A percentile compares a stretch with the other conserved stretches of the same genome.
Conservation (phyloP, 2,329 filamentous ascomycete species). For the Fusarium floridanum region DNA sequence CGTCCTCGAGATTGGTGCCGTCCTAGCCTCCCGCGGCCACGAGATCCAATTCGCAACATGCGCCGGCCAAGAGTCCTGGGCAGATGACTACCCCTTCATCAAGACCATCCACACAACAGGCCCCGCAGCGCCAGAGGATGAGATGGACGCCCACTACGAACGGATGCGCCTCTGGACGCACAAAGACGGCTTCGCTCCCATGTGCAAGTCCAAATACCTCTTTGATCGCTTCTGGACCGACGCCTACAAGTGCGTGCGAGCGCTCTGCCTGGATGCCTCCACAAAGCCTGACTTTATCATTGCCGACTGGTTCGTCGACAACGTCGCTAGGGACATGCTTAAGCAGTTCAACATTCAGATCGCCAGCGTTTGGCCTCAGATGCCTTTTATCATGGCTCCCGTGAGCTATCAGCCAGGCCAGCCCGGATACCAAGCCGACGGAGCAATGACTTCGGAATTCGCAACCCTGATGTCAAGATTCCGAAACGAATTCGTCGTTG, state of each 20-base stretch:
- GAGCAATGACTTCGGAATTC: slow-evolving; percentile 53
- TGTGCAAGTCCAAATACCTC: slow-evolving; percentile 53
- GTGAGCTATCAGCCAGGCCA: slow-evolving; percentile 57
- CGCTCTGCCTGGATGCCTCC: slow-evolving; percentile 31
- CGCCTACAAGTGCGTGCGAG: slow-evolving; percentile 37
- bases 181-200: slow-evolving; percentile 47
- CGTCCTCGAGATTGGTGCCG: slow-evolving; percentile 52
- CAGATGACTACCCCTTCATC: slow-evolving; percentile 48
- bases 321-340: slow-evolving; percentile 56
- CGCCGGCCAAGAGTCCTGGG: slow-evolving; percentile 53
- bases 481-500: slow-evolving; percentile 51
- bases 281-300: slow-evolving; percentile 56
- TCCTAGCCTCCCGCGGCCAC: slow-evolving; percentile 52
- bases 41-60: slow-evolving; percentile 55
- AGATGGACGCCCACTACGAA: slow-evolving; percentile 51
- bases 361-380: slow-evolving; percentile 56
- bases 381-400: slow-evolving; percentile 55
- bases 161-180: slow-evolving; percentile 52
- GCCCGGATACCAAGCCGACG: slow-evolving; percentile 57
- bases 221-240: slow-evolving; percentile 55
- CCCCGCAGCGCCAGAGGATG: slow-evolving; percentile 43
- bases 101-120: slow-evolving; percentile 50
- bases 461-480: slow-evolving; percentile 55
- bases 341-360: slow-evolving; percentile 54
- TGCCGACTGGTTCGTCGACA: slow-evolving; percentile 59